phyloP scores from a whole-genome alignment of 768 basidiomycete species.

The Boletales sp. region DNA sequence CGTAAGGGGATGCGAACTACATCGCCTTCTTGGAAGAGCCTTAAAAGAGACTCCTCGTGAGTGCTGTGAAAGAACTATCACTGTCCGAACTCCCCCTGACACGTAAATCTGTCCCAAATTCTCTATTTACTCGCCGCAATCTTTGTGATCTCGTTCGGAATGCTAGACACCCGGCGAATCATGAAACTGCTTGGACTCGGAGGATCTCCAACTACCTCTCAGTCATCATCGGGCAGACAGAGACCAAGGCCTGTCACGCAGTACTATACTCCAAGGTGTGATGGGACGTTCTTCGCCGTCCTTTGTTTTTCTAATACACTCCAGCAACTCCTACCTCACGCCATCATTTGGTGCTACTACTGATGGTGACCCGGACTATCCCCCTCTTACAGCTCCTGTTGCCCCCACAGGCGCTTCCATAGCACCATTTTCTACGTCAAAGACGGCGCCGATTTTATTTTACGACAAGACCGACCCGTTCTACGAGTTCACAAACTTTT shows the following conservation, averaged over 20 bases:
- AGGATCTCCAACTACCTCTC: constrained; percentile 24
- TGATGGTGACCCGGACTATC: constrained; percentile 22
- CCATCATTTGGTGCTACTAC: constrained; percentile 5
- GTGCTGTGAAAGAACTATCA: constrained; percentile 11
- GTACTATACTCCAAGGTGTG: constrained; percentile 20
- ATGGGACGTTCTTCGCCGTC: neutral
- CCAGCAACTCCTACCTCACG: constrained; percentile 15
- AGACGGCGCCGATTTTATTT: constrained; percentile 47
- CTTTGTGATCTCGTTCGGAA: constrained; percentile 23
- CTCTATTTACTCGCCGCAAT: constrained; percentile 18
- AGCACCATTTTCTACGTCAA: constrained; percentile 24
- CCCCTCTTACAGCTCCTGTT: constrained; percentile 31
- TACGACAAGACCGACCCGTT: constrained; percentile 62
- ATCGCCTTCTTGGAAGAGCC: constrained; percentile 26
- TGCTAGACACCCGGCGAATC: constrained; percentile 32
- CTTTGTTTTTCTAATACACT: neutral
- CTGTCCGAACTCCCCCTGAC: constrained; percentile 9
- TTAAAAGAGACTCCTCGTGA: constrained; percentile 25
- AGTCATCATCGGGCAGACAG: constrained; percentile 16
- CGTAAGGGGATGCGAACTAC: constrained; percentile 8
- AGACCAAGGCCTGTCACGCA: constrained; percentile 23
- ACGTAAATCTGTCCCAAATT: constrained; percentile 25
- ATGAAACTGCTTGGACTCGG: constrained; percentile 31
- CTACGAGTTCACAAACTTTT: constrained; percentile 75
- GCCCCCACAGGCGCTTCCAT: constrained; percentile 26